Conservation (phyloP, 2,329 filamentous ascomycete species). For the Chaetothyriales sp. region DNA sequence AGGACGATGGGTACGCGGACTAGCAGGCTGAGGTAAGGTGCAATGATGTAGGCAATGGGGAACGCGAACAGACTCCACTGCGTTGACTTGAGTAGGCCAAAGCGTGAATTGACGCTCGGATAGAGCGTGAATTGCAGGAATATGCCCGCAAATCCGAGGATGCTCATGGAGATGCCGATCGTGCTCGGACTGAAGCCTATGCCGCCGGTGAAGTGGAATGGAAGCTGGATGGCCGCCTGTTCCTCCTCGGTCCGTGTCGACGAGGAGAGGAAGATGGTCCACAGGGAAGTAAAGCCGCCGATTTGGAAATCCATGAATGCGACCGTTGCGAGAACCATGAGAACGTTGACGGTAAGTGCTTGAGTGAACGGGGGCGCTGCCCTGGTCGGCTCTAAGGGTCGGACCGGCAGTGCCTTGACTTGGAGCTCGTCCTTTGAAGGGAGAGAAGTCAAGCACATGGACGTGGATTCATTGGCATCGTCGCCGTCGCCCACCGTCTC, state of each 20-base stretch:
- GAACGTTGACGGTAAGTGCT: constrained; percentile 43
- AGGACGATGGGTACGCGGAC: constrained; percentile 42
- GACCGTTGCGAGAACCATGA: constrained; percentile 47
- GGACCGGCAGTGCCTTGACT: constrained; percentile 23
- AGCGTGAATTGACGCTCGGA: constrained; percentile 49
- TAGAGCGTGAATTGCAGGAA: constrained; percentile 58
- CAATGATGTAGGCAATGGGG: constrained; percentile 56
- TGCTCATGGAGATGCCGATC: constrained; percentile 62
- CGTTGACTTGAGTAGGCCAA: constrained; percentile 57
- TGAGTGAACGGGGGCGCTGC: constrained; percentile 29
- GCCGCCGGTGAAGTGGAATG: constrained; percentile 53
- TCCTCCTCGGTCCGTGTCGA: constrained; percentile 42
- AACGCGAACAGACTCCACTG: constrained; percentile 55
- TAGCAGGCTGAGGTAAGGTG: constrained; percentile 58
- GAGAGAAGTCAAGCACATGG: constrained; percentile 5
- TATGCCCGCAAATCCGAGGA: constrained; percentile 62
- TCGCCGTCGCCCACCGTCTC: constrained; percentile 4
- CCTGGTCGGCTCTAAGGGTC: constrained; percentile 1
- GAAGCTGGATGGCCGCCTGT: constrained; percentile 31
- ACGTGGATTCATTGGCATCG: constrained; percentile 1
- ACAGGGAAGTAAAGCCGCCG: constrained; percentile 59
- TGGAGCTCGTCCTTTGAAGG: constrained; percentile 11
- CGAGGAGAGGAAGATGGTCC: constrained; percentile 65
- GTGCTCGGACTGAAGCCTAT: constrained; percentile 56
- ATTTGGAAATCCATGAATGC: constrained; percentile 63